Base-by-base conservation (phyloP, 2,329 filamentous ascomycete species). In the Trichoderma atroviride region DNA sequence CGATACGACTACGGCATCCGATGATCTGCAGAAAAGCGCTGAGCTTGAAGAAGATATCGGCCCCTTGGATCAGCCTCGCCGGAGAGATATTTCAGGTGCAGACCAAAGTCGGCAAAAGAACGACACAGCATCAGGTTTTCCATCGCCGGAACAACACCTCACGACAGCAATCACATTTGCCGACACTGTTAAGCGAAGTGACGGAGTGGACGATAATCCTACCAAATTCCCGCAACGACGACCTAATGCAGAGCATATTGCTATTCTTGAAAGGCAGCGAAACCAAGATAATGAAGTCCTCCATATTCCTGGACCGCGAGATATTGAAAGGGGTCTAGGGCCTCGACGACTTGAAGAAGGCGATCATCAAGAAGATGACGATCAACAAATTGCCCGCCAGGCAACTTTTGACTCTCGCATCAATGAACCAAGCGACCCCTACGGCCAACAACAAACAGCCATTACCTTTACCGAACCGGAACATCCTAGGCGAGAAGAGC, bases 301-400 rank as follows among this genome's bases (percentile, higher is more conserved):
- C 55, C 91, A 93, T 52, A 98, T 99, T 74, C 96, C 96, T 0
- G 94, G 94, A 24, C 96, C 96, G 0, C 86, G 94, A 74, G 96
- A 98, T 76, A 94, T 91, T 60, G 96, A 99, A 74, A 88, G 89
- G 62, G 96, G 95, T 31, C 86, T 93, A 71, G 84, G 89, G 11
- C 94, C 94, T 2, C 82, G 84, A 68, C 82, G 84, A 35, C 79
- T 89, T 2, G 79, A 82, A 3, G 78, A 81, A 35, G 74, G 77
- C 3, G 79, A 82, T n/a, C 74, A 76, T n/a, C 76, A 78, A 37
- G 79, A 79, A 53, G 75, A 78, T 35, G 80, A 78, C 57, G 79
- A 78, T 62, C 78, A 77, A 22, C 70, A 72, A 13, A 72, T 76
- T 50, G 75, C 72, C 22, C 74, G 71, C 31, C 72, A 76, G 13